Evolutionary conservation across 2,329 filamentous ascomycete species (phyloP).

Genomic region (Beauveria sp.): DNA sequence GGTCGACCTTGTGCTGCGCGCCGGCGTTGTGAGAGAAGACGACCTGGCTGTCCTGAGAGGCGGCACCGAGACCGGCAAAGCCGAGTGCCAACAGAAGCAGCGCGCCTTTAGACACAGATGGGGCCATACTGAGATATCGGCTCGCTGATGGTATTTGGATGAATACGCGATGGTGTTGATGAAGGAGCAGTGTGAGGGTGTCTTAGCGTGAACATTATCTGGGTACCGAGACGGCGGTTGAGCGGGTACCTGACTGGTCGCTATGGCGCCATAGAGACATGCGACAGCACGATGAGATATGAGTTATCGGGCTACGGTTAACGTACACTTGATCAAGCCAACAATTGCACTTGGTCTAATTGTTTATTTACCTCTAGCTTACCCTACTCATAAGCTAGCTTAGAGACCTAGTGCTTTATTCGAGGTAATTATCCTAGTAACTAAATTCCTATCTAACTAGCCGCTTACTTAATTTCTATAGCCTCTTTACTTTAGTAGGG

Average conservation of each 20-base stretch:
- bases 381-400: too few species aligned
- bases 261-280: background rate
- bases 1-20: conserved; percentile 15
- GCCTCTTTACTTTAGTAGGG: too few species aligned
- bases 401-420: too few species aligned
- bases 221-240: background rate
- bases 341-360: background rate
- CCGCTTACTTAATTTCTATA: too few species aligned
- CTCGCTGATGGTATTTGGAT: background rate
- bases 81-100: conserved; percentile 1
- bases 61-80: conserved; percentile 7
- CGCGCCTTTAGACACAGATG: background rate
- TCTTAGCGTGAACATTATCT: background rate
- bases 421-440: too few species aligned
- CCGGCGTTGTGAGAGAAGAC: conserved; percentile 12
- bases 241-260: background rate
- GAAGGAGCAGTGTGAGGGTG: background rate
- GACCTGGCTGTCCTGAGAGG: conserved; percentile 12
- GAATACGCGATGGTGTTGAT: background rate
- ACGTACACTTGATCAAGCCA: background rate
- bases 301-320: background rate
- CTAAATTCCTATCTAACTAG: too few species aligned
- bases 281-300: background rate
- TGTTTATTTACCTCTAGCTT: too few species aligned
- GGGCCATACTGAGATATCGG: background rate